phyloP scores from a whole-genome alignment of 805 yeast species.

The Sugiyamaella marilandica region DNA sequence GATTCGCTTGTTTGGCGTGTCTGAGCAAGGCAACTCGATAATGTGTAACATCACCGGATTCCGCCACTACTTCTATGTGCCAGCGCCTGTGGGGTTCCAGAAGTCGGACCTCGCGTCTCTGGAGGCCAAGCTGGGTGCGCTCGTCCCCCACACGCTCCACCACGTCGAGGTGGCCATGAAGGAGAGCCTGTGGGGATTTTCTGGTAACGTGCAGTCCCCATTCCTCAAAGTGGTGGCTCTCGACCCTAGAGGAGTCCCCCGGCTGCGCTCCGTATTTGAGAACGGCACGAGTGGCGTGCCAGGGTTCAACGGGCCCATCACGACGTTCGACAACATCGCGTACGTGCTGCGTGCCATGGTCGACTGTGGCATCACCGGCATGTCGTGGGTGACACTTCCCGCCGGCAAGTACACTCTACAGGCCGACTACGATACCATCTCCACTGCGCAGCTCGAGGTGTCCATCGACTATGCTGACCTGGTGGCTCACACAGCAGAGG shows the following conservation, averaged over 20 bases:
- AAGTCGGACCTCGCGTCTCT: conserved; percentile 42
- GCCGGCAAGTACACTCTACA: conserved; percentile 57
- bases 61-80: conserved; percentile 83
- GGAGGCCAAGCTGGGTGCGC: conserved; percentile 20
- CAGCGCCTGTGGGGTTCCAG: conserved; percentile 77
- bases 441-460: conserved; percentile 85
- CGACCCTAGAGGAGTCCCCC: conserved; percentile 62
- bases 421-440: conserved; percentile 39
- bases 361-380: conserved; percentile 85
- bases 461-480: conserved; percentile 61
- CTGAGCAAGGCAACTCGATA: conserved; percentile 79
- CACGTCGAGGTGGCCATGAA: conserved; percentile 61
- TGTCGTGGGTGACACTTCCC: conserved; percentile 96
- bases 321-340: conserved; percentile 86
- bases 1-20: conserved; percentile 89
- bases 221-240: conserved; percentile 69
- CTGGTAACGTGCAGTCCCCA: conserved; percentile 70
- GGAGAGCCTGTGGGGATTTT: conserved; percentile 92
- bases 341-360: conserved; percentile 83
- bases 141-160: conserved; percentile 50
- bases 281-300: conserved; percentile 68
- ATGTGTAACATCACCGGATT: conserved; percentile 88
- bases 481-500: conserved; percentile 81
- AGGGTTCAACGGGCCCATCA: conserved; percentile 53
- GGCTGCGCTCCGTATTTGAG: conserved; percentile 76